phyloP scores from a whole-genome alignment of 225 moss, liverwort and hornwort species.

The Sphagnum tenellum region DNA sequence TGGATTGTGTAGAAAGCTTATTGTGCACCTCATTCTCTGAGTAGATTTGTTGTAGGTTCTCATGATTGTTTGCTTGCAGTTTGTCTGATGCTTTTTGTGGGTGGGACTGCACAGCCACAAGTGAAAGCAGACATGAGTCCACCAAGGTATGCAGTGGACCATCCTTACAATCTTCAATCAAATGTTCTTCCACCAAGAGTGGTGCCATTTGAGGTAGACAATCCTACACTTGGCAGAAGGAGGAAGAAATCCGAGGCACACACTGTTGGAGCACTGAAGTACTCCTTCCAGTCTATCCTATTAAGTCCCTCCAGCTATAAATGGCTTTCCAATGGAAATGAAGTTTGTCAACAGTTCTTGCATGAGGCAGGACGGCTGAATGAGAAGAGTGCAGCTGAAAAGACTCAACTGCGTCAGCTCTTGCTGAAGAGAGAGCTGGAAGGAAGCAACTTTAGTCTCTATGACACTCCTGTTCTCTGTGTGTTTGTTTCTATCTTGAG shows the following conservation, averaged over 20 bases:
- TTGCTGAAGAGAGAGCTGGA: conserved; percentile 18
- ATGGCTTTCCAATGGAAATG: conserved; percentile 19
- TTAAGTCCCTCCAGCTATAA: conserved; percentile 24
- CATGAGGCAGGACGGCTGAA: conserved; percentile 22
- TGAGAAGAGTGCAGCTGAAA: conserved; percentile 15
- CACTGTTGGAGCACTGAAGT: not conserved
- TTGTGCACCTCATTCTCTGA: no score
- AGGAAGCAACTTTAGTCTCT: conserved; percentile 19
- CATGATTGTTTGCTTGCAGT: no score
- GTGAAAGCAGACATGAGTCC: not conserved
- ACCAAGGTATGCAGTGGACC: not conserved
- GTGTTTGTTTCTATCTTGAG: conserved; percentile 31
- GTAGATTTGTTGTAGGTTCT: no score
- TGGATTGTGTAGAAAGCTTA: no score
- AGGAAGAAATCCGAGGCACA: not conserved
- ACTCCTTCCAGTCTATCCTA: conserved; percentile 12
- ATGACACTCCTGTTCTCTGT: conserved; percentile 22
- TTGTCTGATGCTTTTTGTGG: no score
- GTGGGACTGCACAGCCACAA: no score
- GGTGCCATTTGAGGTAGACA: not conserved
- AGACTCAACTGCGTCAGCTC: conserved; percentile 15
- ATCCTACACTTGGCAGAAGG: not conserved
- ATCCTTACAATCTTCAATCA: not conserved
- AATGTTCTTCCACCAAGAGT: not conserved
- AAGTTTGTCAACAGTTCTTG: conserved; percentile 13